phyloP scores from a whole-genome alignment of 1,284 basidiomycete genomes.

The Sphaerobolus stellatus region DNA sequence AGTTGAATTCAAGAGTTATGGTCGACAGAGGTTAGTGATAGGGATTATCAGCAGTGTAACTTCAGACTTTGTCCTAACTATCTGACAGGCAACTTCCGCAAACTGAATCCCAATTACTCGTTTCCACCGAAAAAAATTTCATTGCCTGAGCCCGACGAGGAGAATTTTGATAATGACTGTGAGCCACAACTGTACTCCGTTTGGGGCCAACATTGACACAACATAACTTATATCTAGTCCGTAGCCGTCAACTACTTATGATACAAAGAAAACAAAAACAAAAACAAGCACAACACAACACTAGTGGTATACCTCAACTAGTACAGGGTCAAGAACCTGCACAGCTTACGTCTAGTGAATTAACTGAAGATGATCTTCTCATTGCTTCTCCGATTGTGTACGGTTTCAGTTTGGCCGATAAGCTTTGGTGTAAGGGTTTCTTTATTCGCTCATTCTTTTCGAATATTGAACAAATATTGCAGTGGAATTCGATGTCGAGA shows the following conservation, averaged over 20 bases:
- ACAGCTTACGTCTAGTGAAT: too few relatives aligned
- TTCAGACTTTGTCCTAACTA: too few relatives aligned
- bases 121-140: constrained; percentile 31
- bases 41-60: neutral
- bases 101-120: constrained; percentile 47
- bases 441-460: too few relatives aligned
- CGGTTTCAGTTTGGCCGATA: constrained; percentile 58
- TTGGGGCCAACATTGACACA: too few relatives aligned
- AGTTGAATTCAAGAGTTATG: constrained; percentile 44
- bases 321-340: too few relatives aligned
- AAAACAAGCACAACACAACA: too few relatives aligned
- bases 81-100: constrained; percentile 48
- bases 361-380: constrained; percentile 52
- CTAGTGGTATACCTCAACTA: too few relatives aligned
- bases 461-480: too few relatives aligned
- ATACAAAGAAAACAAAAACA: too few relatives aligned
- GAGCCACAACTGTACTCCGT: too few relatives aligned
- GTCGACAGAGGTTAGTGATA: constrained; percentile 50
- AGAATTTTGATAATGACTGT: too few relatives aligned
- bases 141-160: neutral
- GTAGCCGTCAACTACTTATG: constrained; percentile 11
- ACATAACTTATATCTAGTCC: too few relatives aligned
- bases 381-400: constrained; percentile 54
- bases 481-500: constrained; percentile 58
- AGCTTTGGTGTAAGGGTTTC: constrained; percentile 52